A percentile compares a stretch with the other conserved stretches of the same genome.
Evolutionary conservation across 352 stramenopile species (phyloP).

Genomic region (Phytophthora colocasiae): DNA sequence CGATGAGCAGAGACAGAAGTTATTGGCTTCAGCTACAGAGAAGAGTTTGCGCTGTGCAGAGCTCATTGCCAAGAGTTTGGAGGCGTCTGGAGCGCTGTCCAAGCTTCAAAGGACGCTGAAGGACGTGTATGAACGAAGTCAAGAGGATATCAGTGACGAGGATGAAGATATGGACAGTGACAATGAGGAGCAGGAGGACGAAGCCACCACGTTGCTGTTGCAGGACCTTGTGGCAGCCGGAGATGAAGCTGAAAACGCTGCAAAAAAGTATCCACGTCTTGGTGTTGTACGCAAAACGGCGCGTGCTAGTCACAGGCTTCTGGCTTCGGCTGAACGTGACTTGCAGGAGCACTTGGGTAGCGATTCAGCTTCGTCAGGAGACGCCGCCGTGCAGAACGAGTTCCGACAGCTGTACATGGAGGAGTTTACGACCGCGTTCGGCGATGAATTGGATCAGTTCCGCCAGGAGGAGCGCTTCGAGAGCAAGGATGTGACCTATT

Average conservation of each 20-base stretch:
- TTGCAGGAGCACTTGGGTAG: slow-evolving; percentile 37
- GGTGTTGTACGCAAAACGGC: slow-evolving; percentile 60
- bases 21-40: slow-evolving; percentile 50
- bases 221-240: slow-evolving; percentile 65
- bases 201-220: slow-evolving; percentile 59
- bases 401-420: slow-evolving; percentile 88
- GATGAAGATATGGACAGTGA: slow-evolving; percentile 53
- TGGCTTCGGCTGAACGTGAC: slow-evolving; percentile 57
- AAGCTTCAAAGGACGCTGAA: slow-evolving; percentile 54
- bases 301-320: slow-evolving; percentile 58
- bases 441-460: slow-evolving; percentile 85
- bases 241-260: slow-evolving; percentile 54
- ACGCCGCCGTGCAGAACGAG: slow-evolving; percentile 46
- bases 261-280: slow-evolving; percentile 55
- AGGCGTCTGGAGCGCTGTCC: slow-evolving; percentile 53
- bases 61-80: slow-evolving; percentile 78
- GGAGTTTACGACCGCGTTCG: slow-evolving; percentile 85
- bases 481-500: slow-evolving; percentile 88
- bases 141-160: slow-evolving; percentile 35
- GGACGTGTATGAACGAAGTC: slow-evolving; percentile 28
- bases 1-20: slow-evolving; percentile 40
- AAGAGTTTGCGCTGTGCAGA: slow-evolving; percentile 79
- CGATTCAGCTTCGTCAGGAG: slow-evolving; percentile 10
- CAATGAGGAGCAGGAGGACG: slow-evolving; percentile 41
- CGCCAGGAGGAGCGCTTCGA: slow-evolving; percentile 89